Percentiles rank a stretch among this genome's conserved stretches.
Evolutionary conservation across 768 basidiomycete genomes (phyloP).

Genomic region (Rhodotorula babjevae): DNA sequence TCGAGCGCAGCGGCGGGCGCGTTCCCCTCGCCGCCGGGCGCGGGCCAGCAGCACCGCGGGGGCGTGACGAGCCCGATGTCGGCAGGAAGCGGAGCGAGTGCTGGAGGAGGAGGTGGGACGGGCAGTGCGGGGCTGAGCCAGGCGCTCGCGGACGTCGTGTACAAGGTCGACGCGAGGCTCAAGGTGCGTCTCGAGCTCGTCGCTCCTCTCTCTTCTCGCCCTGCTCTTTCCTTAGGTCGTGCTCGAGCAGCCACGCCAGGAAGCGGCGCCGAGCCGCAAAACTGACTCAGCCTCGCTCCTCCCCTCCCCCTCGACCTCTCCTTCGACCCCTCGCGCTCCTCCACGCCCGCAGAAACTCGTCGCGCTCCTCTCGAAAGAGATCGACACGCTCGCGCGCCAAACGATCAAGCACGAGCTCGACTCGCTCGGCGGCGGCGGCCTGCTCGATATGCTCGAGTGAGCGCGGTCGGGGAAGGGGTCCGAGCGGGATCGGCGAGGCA

Average conservation of each 20-base stretch:
- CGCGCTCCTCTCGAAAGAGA: slow-evolving; percentile 70
- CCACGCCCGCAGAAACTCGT: slow-evolving; percentile 66
- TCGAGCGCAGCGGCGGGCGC: background rate
- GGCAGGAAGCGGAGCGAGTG: background rate
- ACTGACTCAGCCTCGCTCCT: background rate
- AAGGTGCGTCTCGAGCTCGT: slow-evolving; percentile 56
- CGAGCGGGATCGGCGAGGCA: too few relatives aligned
- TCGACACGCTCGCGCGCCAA: slow-evolving; percentile 54
- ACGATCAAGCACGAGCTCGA: slow-evolving; percentile 38
- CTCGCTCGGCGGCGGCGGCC: slow-evolving; percentile 9
- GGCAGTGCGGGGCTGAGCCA: slow-evolving; percentile 36
- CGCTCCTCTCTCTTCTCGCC: background rate
- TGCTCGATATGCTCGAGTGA: background rate
- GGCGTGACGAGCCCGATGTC: background rate
- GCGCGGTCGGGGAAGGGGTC: too few relatives aligned
- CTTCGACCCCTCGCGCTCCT: background rate
- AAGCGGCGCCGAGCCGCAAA: too few relatives aligned
- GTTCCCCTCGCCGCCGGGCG: slow-evolving; percentile 23
- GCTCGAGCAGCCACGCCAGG: too few relatives aligned
- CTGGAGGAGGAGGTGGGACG: too few relatives aligned
- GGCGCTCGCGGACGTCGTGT: slow-evolving; percentile 59
- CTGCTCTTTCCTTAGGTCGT: too few relatives aligned
- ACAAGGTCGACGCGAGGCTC: slow-evolving; percentile 76
- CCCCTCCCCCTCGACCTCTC: background rate
- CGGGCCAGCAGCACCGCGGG: background rate